Conservation (phyloP, 75 land plant species). For the Selaginella tamariscina region DNA sequence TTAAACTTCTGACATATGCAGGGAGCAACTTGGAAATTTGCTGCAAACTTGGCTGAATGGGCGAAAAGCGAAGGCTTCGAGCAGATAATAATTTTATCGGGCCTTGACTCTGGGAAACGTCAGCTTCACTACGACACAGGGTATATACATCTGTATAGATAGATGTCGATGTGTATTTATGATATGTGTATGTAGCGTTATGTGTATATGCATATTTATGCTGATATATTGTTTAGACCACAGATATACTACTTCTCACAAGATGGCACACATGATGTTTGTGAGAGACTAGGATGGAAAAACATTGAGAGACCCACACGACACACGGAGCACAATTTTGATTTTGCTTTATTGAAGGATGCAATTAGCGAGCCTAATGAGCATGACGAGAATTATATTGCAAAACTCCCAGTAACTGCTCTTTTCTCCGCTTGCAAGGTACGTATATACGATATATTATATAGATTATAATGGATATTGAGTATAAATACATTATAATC, state of each 20-base stretch:
- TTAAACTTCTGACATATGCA: conserved; percentile 17
- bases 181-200: neutral
- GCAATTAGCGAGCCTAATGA: neutral
- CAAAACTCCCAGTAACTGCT: neutral
- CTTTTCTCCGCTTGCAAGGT: neutral
- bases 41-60: conserved; percentile 66
- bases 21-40: conserved; percentile 85
- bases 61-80: conserved; percentile 41
- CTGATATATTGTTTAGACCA: neutral
- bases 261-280: neutral
- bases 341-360: neutral
- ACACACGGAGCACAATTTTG: neutral
- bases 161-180: no score
- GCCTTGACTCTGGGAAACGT: conserved; percentile 78
- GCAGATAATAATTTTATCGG: conserved; percentile 69
- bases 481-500: no score
- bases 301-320: neutral
- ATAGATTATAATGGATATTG: no score
- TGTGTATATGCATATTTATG: neutral
- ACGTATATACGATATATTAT: no score
- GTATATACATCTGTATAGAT: no score
- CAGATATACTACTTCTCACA: neutral
- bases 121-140: conserved; percentile 15
- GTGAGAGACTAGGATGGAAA: neutral
- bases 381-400: neutral